Percentiles rank a stretch among this genome's conserved stretches.
Conservation (phyloP, 225 moss, liverwort and hornwort species). For the Anthoceros angustus region DNA sequence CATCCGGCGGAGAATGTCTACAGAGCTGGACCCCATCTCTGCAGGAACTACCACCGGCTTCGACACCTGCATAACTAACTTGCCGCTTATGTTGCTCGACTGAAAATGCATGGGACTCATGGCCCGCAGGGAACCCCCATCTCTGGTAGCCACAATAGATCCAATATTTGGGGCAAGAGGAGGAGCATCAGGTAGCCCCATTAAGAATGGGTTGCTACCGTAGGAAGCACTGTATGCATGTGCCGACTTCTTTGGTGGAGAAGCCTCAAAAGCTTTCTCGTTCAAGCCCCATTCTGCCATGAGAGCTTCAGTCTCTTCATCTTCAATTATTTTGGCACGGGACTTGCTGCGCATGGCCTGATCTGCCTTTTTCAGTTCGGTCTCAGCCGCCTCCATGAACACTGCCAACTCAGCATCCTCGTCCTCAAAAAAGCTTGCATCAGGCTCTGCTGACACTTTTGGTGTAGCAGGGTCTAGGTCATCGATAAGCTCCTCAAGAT, state of each 20-base stretch:
- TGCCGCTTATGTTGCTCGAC: slow-evolving; percentile 29
- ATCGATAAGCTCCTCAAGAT: slow-evolving; percentile 6
- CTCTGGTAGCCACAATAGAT: slow-evolving; percentile 59
- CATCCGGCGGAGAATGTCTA: slow-evolving; percentile 78
- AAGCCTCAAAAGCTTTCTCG: slow-evolving; percentile 71
- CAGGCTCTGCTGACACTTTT: slow-evolving; percentile 7
- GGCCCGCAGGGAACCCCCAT: slow-evolving; percentile 81
- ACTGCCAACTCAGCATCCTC: slow-evolving; percentile 78
- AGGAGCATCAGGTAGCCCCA: slow-evolving; percentile 42
- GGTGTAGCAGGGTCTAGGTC: slow-evolving; percentile 9
- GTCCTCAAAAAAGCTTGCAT: slow-evolving; percentile 51
- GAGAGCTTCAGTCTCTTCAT: slow-evolving; percentile 92
- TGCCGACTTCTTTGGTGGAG: slow-evolving; percentile 35
- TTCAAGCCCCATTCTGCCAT: slow-evolving; percentile 98
- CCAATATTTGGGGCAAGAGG: slow-evolving; percentile 63
- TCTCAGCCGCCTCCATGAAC: slow-evolving; percentile 96
- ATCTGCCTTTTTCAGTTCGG: slow-evolving; percentile 89
- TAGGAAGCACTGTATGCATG: slow-evolving; percentile 25
- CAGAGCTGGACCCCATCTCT: slow-evolving; percentile 57
- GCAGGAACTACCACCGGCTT: slow-evolving; percentile 89
- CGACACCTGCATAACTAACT: slow-evolving; percentile 94
- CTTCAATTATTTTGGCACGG: slow-evolving; percentile 86
- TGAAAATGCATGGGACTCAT: slow-evolving; percentile 61
- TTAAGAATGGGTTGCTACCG: slow-evolving; percentile 27
- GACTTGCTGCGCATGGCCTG: slow-evolving; percentile 97